A percentile compares a stretch with the other conserved stretches of the same genome.
These are phyloP conservation scores for Cryptococcus hybrid DNA, from an alignment of 1,284 basidiomycete species.

Conservation along the genomic window DNA sequence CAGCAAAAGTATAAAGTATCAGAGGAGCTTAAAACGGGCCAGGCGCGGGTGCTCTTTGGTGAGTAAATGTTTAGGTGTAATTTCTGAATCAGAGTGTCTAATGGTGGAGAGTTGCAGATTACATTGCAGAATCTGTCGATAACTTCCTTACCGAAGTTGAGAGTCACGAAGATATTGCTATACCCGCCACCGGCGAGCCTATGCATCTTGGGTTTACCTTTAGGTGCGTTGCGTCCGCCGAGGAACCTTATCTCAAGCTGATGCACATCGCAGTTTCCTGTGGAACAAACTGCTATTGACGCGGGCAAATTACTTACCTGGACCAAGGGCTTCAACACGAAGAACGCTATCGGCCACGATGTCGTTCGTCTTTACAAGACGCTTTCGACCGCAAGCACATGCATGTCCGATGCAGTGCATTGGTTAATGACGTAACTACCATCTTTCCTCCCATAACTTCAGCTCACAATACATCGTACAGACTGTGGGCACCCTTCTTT, in stretches of 20 bases:
- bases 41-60: conserved; percentile 81
- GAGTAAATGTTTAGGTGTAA: conserved; percentile 27
- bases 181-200: conserved; percentile 52
- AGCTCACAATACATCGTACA: conserved; percentile 35
- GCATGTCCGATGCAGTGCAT: conserved; percentile 87
- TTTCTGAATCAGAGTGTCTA: background rate
- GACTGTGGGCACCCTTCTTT: conserved; percentile 93
- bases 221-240: conserved; percentile 49
- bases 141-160: conserved; percentile 78
- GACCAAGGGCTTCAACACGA: conserved; percentile 95
- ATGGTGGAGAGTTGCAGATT: conserved; percentile 59
- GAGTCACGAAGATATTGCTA: conserved; percentile 14
- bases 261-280: conserved; percentile 64
- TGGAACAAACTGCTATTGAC: conserved; percentile 91
- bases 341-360: conserved; percentile 87
- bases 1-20: conserved; percentile 95
- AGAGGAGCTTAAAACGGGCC: conserved; percentile 82
- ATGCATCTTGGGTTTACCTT: conserved; percentile 90
- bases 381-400: conserved; percentile 92
- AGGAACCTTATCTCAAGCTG: too few relatives aligned
- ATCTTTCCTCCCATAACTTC: background rate
- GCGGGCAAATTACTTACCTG: conserved; percentile 87
- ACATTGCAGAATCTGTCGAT: conserved; percentile 94
- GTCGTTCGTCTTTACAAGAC: conserved; percentile 90
- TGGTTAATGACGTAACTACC: conserved; percentile 86